Base-by-base conservation (phyloP, 2,329 filamentous ascomycete species). In the Aureobasidium sp. region DNA sequence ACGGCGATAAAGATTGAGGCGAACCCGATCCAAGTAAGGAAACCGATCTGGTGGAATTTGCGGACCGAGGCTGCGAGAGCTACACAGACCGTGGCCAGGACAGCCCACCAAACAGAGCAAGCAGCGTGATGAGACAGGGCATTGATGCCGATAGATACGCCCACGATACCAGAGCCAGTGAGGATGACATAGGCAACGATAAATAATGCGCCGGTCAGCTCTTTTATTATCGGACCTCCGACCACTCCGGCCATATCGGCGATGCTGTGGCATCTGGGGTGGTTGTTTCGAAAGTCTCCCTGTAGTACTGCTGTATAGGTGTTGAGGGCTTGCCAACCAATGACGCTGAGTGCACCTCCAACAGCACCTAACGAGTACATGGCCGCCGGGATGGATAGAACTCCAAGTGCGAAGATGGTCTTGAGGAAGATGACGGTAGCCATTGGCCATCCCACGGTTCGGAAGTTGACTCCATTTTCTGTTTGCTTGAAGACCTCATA, bases 11-110 rank as follows among this genome's bases (percentile, higher is more conserved):
- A 84, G 38, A 86, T 79, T 29, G 78, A 82, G 4, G 77, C 61
- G 65, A 86, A 84, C 0, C 84, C 84, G 11, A 77, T 78, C 79
- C 81, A 86, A 0, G 82, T 84, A 45, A 86, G 71, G 81, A 81
- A 85, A 2, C 79, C 81, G 61, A 86, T 80, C 65, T 84, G 80
- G 55, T 81, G 76, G 65, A 85, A 81, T 60, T 82, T 86, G 63
- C 82, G 78, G 5, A 84, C 75, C 27, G 77, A 79, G 1, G 81
- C 81, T 6, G 77, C 74, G 0, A 75, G 63, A 27, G 79, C 78
- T 9, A 83, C 75, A 8, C 79, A 70, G 1, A 78, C 66, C 0
- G 81, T 79, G 0, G 80, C 79, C 4, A 85, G 69, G 27, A 84
- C 74, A 9, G 77, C 76, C 70, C 78, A 86, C 73, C 76, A 82